Evolutionary conservation across 2,329 filamentous ascomycete genomes (phyloP), one percentile per base, ranked within the genome.

Genomic region (Botryotinia calthae): DNA sequence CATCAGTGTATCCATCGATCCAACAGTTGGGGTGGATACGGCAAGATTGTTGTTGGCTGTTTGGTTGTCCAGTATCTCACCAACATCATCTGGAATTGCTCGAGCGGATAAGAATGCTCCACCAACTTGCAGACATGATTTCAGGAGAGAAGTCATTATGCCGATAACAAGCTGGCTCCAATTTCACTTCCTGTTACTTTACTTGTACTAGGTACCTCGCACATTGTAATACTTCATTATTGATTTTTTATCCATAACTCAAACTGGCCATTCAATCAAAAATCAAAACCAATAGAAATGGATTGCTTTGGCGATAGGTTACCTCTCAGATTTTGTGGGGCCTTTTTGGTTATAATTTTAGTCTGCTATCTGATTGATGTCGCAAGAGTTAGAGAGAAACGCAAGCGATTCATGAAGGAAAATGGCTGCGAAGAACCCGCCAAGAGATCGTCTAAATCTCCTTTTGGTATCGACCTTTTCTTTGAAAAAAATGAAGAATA

Each of bases 391-490:
- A n/a, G 10, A 62, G 20, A 6, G 9, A 62, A 12, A 62, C 20
- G 22, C 34, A 40, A 62, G 25, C 9, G 14, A 42, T 42, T n/a
- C 1, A n/a, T 25, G 59, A 18, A 42, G 34, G 16, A 34, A 34
- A 81, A 86, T 76, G 84, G 84, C 71, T 87, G 86, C 77, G 79
- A 85, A 63, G 82, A 82, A 16, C 82, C 83, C n/a, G 77, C 80
- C n/a, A 77, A 80, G 4, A 85, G 83, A 73, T 84, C 84, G 6
- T 84, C 87, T 79, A 82, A 83, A 72, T 88, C 89, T 74, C 85
- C 84, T 0, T 75, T 89, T 66, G 79, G 87, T 7, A 75, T 85
- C 44, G 85, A 88, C 77, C 79, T 84, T 56, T 81, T 87, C 68
- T 76, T 80, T 31, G 75, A 80, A 28, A 82, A 83, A 73, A 75